Evolutionary conservation across 192 early-diverging fungal species (phyloP).

Genomic region (Entomortierella beljakovae): DNA sequence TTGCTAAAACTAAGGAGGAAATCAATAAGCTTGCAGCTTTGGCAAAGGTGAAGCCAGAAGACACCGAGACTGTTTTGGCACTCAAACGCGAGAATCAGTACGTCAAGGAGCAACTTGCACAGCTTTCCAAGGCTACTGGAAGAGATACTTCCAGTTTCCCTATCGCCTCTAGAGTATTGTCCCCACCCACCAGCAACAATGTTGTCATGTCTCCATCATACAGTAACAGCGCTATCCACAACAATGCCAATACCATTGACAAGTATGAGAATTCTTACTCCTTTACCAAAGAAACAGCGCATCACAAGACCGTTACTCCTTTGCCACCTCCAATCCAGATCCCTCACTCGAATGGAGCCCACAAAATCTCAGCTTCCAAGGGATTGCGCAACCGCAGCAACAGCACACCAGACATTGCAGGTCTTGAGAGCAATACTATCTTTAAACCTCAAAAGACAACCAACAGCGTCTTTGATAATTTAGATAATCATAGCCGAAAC

Average conservation of each 20-base stretch:
- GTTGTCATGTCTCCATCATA: conserved; percentile 11
- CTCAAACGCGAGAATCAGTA: conserved; percentile 78
- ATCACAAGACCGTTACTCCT: conserved; percentile 24
- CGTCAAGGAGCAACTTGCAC: conserved; percentile 77
- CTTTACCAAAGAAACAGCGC: conserved; percentile 60
- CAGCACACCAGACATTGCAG: conserved; percentile 58
- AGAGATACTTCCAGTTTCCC: conserved; percentile 50
- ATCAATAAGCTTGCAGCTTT: conserved; percentile 65
- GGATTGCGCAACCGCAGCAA: conserved; percentile 56
- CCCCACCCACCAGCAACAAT: conserved; percentile 32
- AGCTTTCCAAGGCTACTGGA: conserved; percentile 67
- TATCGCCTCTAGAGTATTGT: conserved; percentile 20
- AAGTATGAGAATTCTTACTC: conserved; percentile 56
- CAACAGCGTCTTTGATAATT: conserved; percentile 48
- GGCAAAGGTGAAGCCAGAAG: conserved; percentile 65
- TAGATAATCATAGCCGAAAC: conserved; percentile 47
- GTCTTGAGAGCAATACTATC: conserved; percentile 35
- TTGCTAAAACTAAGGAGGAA: conserved; percentile 72
- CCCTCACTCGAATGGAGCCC: conserved; percentile 26
- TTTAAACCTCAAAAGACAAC: conserved; percentile 50
- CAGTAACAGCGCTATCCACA: conserved; percentile 7
- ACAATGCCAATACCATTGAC: conserved; percentile 17
- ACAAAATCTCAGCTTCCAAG: conserved; percentile 11
- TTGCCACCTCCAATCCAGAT: conserved; percentile 15
- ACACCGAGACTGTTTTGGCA: conserved; percentile 70